These are phyloP conservation scores for Cystobasidium onofrii DNA, from an alignment of 768 basidiomycete species.

Conservation along the genomic window DNA sequence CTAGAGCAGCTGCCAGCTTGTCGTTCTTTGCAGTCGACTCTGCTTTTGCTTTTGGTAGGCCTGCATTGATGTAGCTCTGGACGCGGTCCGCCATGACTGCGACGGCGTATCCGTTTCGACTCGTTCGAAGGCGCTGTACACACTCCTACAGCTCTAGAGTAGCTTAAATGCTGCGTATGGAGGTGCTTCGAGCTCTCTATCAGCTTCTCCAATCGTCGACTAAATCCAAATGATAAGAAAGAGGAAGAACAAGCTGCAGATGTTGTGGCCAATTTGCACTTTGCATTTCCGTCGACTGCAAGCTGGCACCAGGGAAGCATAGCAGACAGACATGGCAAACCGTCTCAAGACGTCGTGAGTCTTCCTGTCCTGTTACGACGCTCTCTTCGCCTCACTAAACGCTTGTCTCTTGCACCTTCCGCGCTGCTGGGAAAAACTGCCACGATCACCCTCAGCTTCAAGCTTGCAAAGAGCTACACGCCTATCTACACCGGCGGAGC, in stretches of 20 bases:
- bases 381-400: neutral
- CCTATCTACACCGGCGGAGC: slow-evolving; percentile 68
- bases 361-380: neutral
- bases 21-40: slow-evolving; percentile 29
- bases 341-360: slow-evolving; percentile 30
- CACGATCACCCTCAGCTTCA: slow-evolving; percentile 35
- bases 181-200: neutral
- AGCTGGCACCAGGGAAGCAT: neutral
- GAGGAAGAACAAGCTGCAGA: neutral
- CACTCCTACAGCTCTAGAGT: neutral
- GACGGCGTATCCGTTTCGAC: neutral
- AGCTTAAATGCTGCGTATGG: too few species aligned
- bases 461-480: slow-evolving; percentile 33
- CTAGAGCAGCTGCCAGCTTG: neutral
- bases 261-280: neutral
- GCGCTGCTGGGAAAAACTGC: neutral
- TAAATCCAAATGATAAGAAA: neutral
- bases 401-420: neutral
- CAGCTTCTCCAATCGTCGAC: neutral
- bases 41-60: slow-evolving; percentile 26
- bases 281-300: neutral
- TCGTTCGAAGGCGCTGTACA: neutral
- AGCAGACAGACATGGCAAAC: neutral
- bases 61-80: slow-evolving; percentile 10
- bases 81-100: neutral